Percentiles rank a stretch among this genome's conserved stretches.
Conservation (phyloP, 805 yeast species). For the Lipomyces orientalis region DNA sequence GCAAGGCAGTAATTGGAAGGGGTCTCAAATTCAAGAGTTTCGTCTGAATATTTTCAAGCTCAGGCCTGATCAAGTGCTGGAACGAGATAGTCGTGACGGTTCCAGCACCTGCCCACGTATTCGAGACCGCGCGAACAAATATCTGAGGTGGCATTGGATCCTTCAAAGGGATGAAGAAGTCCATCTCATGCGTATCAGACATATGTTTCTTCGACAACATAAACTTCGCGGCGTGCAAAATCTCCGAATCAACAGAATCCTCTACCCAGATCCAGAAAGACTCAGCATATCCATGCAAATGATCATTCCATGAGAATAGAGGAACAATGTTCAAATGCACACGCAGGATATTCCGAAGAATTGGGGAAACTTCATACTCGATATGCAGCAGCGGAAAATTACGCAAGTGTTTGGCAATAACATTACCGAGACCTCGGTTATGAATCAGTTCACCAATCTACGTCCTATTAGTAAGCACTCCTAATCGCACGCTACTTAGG, state of each 20-base stretch:
- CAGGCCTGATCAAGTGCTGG: constrained; percentile 87
- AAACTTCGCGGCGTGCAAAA: constrained; percentile 83
- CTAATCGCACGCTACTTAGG: background rate
- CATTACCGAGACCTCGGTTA: constrained; percentile 73
- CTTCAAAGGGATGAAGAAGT: constrained; percentile 87
- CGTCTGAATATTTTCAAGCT: constrained; percentile 84
- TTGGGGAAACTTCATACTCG: constrained; percentile 84
- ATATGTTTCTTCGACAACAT: constrained; percentile 66
- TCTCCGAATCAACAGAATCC: constrained; percentile 72
- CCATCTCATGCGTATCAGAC: constrained; percentile 68
- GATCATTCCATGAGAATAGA: constrained; percentile 85
- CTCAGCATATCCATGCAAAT: constrained; percentile 80
- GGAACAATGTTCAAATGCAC: constrained; percentile 73
- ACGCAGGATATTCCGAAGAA: constrained; percentile 84
- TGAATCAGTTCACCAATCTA: constrained; percentile 85
- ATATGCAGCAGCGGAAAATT: constrained; percentile 78
- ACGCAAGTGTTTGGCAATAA: constrained; percentile 63
- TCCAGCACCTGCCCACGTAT: constrained; percentile 89
- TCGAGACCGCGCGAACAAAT: constrained; percentile 77
- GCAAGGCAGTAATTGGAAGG: constrained; percentile 79
- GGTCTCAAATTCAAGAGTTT: constrained; percentile 82
- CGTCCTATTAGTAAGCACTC: background rate
- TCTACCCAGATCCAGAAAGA: constrained; percentile 93
- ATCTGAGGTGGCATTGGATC: constrained; percentile 93
- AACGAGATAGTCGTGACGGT: constrained; percentile 77